Evolutionary conservation across 2,329 filamentous ascomycete genomes (phyloP).

Genomic region (Nigrograna mackinnonii): DNA sequence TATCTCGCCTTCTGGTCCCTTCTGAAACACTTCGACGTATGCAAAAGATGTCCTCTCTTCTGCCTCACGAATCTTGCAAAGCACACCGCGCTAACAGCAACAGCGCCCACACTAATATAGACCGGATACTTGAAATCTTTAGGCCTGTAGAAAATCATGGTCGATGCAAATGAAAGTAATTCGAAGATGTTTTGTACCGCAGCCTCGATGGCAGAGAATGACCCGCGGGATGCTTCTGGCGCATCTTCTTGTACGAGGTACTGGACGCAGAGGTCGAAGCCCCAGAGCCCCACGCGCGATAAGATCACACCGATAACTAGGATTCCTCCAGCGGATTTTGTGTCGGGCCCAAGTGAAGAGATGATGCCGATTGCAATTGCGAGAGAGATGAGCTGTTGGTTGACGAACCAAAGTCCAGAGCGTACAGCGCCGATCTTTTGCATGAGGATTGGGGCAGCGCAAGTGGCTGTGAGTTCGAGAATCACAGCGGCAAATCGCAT

Average conservation of each 20-base stretch:
- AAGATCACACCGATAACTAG: slow-evolving; percentile 45
- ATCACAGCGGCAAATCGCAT: slow-evolving; percentile 57
- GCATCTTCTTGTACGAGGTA: slow-evolving; percentile 52
- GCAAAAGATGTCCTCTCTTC: slow-evolving; percentile 64
- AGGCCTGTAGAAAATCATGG: slow-evolving; percentile 66
- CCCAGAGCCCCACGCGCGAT: slow-evolving; percentile 51
- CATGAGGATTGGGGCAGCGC: slow-evolving; percentile 62
- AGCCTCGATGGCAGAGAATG: slow-evolving; percentile 71
- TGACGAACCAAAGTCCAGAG: slow-evolving; percentile 72
- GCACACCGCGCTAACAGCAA: slow-evolving; percentile 52
- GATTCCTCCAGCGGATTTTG: slow-evolving; percentile 24
- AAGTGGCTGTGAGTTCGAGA: slow-evolving; percentile 65
- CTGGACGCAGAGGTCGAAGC: slow-evolving; percentile 52
- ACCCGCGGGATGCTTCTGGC: slow-evolving; percentile 54
- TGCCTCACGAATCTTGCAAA: slow-evolving; percentile 62
- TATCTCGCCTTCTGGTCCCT: slow-evolving; percentile 11
- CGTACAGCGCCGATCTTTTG: slow-evolving; percentile 55
- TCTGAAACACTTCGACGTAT: slow-evolving; percentile 41
- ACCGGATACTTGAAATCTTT: slow-evolving; percentile 68
- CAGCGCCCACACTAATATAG: slow-evolving; percentile 59
- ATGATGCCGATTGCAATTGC: slow-evolving; percentile 42
- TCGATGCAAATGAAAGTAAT: slow-evolving; percentile 66
- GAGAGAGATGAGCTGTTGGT: slow-evolving; percentile 66
- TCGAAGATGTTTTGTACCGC: slow-evolving; percentile 73
- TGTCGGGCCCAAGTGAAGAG: slow-evolving; percentile 13